Percentiles rank a stretch among this genome's conserved stretches.
Conservation (phyloP, 1,284 basidiomycete species). For the Moesziomyces parantarcticus region DNA sequence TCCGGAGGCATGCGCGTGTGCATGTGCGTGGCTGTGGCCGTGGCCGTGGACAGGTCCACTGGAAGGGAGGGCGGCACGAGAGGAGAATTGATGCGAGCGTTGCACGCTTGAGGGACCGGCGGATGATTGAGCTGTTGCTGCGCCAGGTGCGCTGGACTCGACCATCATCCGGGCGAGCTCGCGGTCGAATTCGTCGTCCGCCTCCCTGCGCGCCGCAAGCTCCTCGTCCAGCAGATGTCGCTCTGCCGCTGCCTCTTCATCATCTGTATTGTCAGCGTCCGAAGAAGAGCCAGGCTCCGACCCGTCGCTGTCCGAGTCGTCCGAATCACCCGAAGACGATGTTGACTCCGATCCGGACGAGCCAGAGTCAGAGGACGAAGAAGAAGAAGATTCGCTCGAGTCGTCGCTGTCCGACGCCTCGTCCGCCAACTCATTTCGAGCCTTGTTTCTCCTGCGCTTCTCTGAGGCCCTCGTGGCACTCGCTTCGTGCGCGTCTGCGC, state of each 20-base stretch:
- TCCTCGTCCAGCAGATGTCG: slow-evolving; percentile 68
- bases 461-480: slow-evolving; percentile 76
- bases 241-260: slow-evolving; percentile 37
- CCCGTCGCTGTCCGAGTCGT: slow-evolving; percentile 12
- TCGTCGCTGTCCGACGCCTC: slow-evolving; percentile 15
- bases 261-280: slow-evolving; percentile 27
- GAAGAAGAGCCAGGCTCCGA: slow-evolving; percentile 10
- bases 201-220: slow-evolving; percentile 75
- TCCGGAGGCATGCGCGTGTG: slow-evolving; percentile 79
- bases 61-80: slow-evolving; percentile 19
- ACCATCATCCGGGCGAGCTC: slow-evolving; percentile 90
- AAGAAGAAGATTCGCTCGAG: slow-evolving; percentile 5
- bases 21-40: slow-evolving; percentile 35
- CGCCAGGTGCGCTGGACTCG: slow-evolving; percentile 71
- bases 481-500: slow-evolving; percentile 66
- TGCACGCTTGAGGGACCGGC: slow-evolving; percentile 1
- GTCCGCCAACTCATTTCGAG: slow-evolving; percentile 74
- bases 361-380: slow-evolving; percentile 7
- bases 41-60: slow-evolving; percentile 18
- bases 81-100: slow-evolving; percentile 16
- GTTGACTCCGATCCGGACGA: slow-evolving; percentile 13
- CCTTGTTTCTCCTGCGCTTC: slow-evolving; percentile 70
- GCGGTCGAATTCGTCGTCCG: slow-evolving; percentile 90
- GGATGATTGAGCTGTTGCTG: slow-evolving; percentile 5
- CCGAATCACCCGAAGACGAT: slow-evolving; percentile 5